phyloP scores from a whole-genome alignment of 108 stramenopile species.

The Conticribra weissflogii region DNA sequence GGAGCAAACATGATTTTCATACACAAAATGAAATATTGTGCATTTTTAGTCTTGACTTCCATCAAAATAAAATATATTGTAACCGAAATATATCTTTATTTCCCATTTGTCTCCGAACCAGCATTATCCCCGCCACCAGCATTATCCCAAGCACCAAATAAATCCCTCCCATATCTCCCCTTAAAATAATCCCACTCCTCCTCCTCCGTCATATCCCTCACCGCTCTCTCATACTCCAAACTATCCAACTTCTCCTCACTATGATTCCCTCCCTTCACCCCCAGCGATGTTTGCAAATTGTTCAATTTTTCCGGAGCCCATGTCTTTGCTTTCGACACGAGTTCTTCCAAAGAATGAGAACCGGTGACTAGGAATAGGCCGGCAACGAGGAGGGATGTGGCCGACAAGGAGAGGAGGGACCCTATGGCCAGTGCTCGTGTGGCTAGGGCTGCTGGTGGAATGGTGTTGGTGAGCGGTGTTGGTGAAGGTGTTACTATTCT shows the following conservation, averaged over 20 bases:
- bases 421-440: slow-evolving; percentile 44
- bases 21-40: too few species aligned
- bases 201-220: slow-evolving; percentile 73
- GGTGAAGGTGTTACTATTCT: background rate
- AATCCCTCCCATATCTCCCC: slow-evolving; percentile 54
- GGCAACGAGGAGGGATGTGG: slow-evolving; percentile 34
- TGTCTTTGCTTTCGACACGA: slow-evolving; percentile 38
- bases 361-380: slow-evolving; percentile 53
- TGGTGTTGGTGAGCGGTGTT: too few species aligned
- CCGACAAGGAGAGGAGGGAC: slow-evolving; percentile 44
- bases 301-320: slow-evolving; percentile 56
- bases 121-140: slow-evolving; percentile 25
- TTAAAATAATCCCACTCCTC: slow-evolving; percentile 70
- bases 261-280: slow-evolving; percentile 45
- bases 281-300: slow-evolving; percentile 48
- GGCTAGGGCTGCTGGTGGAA: slow-evolving; percentile 31
- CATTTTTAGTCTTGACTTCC: too few species aligned
- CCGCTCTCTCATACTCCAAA: slow-evolving; percentile 47
- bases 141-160: too few species aligned
- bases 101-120: slow-evolving; percentile 7
- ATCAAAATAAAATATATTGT: slow-evolving; percentile 1
- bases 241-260: slow-evolving; percentile 7
- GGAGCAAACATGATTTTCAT: too few species aligned
- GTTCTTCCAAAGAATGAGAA: slow-evolving; percentile 58
- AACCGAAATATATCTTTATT: slow-evolving; percentile 1